phyloP scores from a whole-genome alignment of 2,329 filamentous ascomycete genomes.

The Leptographium wingfieldii region DNA sequence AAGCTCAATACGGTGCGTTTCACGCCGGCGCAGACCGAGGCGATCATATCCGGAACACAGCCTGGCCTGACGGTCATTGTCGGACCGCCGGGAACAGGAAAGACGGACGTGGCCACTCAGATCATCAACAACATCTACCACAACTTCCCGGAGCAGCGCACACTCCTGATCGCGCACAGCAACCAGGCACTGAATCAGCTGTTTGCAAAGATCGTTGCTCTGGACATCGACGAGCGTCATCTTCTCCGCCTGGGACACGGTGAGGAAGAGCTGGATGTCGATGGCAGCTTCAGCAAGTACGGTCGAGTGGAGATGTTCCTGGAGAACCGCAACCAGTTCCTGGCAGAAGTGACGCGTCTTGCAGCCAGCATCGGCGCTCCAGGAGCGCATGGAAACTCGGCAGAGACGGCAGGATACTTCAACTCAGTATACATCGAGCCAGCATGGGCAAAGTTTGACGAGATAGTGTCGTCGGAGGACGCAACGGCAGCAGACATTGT shows the following conservation, averaged over 20 bases:
- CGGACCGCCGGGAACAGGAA: conserved; percentile 90
- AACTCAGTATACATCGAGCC: conserved; percentile 83
- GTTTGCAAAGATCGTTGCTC: conserved; percentile 92
- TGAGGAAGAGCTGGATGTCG: conserved; percentile 82
- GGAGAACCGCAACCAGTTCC: conserved; percentile 66
- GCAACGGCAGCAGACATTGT: conserved; percentile 50
- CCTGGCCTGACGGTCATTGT: conserved; percentile 89
- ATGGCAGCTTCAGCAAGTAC: conserved; percentile 83
- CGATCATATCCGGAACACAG: conserved; percentile 86
- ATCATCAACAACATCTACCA: conserved; percentile 99
- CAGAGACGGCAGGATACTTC: conserved; percentile 95
- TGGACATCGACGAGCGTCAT: conserved; percentile 93
- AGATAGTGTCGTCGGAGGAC: conserved; percentile 43
- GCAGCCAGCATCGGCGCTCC: conserved; percentile 75
- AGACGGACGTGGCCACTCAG: conserved; percentile 97
- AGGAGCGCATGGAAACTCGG: conserved; percentile 90
- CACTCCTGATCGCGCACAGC: conserved; percentile 85
- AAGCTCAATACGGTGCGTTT: conserved; percentile 78
- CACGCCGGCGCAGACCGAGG: conserved; percentile 81
- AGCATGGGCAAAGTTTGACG: conserved; percentile 75
- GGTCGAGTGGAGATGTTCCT: conserved; percentile 92
- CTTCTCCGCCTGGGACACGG: conserved; percentile 85
- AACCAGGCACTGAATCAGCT: conserved; percentile 96
- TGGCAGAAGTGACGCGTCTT: conserved; percentile 75
- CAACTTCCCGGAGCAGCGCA: conserved; percentile 88